Base-by-base conservation (phyloP, 2,329 filamentous ascomycete genomes). In the Curvularia spicifera region DNA sequence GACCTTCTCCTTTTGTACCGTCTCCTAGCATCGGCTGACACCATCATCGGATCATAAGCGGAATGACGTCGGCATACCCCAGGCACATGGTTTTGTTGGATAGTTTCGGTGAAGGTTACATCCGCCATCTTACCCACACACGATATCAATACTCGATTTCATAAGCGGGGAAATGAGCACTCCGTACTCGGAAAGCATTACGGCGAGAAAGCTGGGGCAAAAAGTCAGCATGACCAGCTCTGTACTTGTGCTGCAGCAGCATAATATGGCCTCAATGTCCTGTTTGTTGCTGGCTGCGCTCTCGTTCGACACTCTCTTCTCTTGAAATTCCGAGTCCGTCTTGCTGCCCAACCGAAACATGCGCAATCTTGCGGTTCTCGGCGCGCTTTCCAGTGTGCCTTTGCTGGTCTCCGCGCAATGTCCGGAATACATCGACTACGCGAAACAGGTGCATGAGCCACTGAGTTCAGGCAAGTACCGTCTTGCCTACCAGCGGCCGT, bases 401-500 rank as follows among this genome's bases (percentile, higher is more conserved):
- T 39, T 71, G 26, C 56, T 76, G 31, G 65, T 61, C 26, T 59
- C 59, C 29, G 73, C 74, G 24, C 71, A 76, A 57, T 81, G 79
- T 63, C 79, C 79, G 5, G 79, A 81, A 64, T 82, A 82, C 56
- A 65, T 71, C 12, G 72, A 79, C 48, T 82, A 81, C 55, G 67
- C 79, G 0, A 70, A 67, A 20, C 57, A 75, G 47, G 66, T 72
- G 1, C 81, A 83, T 57, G 75, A 71, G 24, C 81, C 81, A 4
- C 75, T 75, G 58, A 81, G 78, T 43, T 72, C 72, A 9, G 81
- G 81, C 15, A 70, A 71, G 50, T 80, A 79, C 67, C 75, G 79
- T 51, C 76, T 83, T 29, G 77, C 80, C 1, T 81, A 78, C 57
- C 78, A 80, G 59, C 76, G 81, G 1, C 81, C 81, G 4, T 65